A percentile compares a stretch with the other conserved stretches of the same genome.
phyloP scores from a whole-genome alignment of 2,329 filamentous ascomycete genomes.

The Salinomyces thailandicus region DNA sequence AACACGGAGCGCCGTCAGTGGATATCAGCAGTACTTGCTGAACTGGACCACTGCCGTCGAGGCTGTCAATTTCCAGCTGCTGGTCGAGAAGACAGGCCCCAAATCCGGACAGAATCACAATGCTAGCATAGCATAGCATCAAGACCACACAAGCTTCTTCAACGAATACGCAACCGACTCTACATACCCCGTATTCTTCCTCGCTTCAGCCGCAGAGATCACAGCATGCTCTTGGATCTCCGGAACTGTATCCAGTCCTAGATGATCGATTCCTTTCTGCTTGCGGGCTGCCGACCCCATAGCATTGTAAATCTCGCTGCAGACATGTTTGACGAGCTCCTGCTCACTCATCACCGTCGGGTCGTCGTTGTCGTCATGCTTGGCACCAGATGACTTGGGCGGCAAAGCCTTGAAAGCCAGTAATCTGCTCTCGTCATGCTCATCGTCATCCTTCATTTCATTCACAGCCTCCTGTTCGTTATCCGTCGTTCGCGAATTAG shows the following conservation, averaged over 20 bases:
- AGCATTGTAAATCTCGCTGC: constrained; percentile 64
- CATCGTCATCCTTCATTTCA: constrained; percentile 11
- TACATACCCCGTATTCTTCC: constrained; percentile 71
- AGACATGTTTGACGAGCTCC: constrained; percentile 54
- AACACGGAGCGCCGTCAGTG: no score
- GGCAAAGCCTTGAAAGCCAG: constrained; percentile 49
- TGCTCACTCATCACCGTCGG: constrained; percentile 32
- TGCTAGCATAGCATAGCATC: constrained; percentile 8
- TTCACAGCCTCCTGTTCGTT: constrained; percentile 39
- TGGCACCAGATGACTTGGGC: constrained; percentile 32
- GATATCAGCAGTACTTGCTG: no score
- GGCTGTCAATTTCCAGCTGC: no score
- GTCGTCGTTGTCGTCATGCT: constrained; percentile 20
- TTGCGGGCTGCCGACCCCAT: constrained; percentile 37
- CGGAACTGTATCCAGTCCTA: constrained; percentile 15
- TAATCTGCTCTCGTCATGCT: constrained; percentile 25
- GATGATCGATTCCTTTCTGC: constrained; percentile 19
- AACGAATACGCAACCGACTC: constrained; percentile 82
- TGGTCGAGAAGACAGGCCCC: no score
- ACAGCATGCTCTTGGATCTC: constrained; percentile 56
- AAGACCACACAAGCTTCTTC: constrained; percentile 86
- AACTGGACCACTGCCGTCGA: no score
- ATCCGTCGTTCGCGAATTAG: constrained; percentile 72
- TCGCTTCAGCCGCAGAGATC: constrained; percentile 74
- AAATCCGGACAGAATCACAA: no score